A percentile compares a stretch with the other conserved stretches of the same genome.
These are phyloP conservation scores for Boletus rex-veris DNA, from an alignment of 768 basidiomycete genomes.

Conservation along the genomic window DNA sequence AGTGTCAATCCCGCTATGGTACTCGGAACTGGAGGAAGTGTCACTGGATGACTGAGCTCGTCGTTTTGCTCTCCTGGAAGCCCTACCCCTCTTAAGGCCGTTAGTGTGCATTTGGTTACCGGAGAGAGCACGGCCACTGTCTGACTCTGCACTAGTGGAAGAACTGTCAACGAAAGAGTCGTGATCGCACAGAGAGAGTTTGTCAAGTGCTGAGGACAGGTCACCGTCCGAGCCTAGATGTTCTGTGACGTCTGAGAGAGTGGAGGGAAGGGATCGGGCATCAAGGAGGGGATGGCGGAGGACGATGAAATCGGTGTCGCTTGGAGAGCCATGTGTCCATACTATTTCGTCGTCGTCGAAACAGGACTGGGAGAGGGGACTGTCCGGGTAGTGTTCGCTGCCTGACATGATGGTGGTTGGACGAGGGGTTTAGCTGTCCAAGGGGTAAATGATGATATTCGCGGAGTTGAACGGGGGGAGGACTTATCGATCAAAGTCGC, in stretches of 20 bases:
- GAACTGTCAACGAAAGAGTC: conserved; percentile 1
- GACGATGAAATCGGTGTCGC: conserved; percentile 26
- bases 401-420: conserved; percentile 10
- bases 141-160: conserved; percentile 9
- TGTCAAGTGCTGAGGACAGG: conserved; percentile 13
- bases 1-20: conserved; percentile 9
- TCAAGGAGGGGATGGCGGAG: conserved; percentile 19
- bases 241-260: conserved; percentile 3
- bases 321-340: conserved; percentile 10
- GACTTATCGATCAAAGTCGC: conserved; percentile 3
- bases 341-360: conserved; percentile 24
- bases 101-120: background rate
- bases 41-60: background rate
- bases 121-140: background rate
- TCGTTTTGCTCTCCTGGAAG: background rate
- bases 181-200: conserved; percentile 16
- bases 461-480: conserved; percentile 14
- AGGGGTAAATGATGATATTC: conserved; percentile 4
- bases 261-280: conserved; percentile 11
- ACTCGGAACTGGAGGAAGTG: conserved; percentile 7
- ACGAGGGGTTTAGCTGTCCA: background rate
- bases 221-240: conserved; percentile 9
- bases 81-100: background rate
- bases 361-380: conserved; percentile 14
- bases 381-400: conserved; percentile 3